Evolutionary conservation across 768 basidiomycete species (phyloP).

Genomic region (Phlebiopsis flavidoalba): DNA sequence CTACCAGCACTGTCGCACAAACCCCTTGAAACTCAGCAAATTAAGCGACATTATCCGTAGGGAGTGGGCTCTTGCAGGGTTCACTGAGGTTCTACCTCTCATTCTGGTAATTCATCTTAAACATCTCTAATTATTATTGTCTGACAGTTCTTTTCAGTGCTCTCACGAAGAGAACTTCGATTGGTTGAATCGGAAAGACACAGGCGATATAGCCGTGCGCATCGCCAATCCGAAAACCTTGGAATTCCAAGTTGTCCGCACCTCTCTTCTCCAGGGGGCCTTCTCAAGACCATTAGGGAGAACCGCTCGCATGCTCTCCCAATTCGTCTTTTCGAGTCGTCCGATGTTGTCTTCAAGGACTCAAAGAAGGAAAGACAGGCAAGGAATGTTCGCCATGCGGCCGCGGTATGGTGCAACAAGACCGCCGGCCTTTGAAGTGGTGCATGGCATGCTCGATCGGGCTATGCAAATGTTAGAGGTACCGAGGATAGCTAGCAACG

Average conservation of each 20-base stretch:
- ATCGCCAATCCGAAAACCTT: slow-evolving; percentile 97
- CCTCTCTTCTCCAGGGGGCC: slow-evolving; percentile 94
- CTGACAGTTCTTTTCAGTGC: slow-evolving; percentile 50
- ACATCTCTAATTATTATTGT: not conserved
- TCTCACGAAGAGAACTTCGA: slow-evolving; percentile 98
- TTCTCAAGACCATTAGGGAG: slow-evolving; percentile 95
- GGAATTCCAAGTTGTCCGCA: slow-evolving; percentile 97
- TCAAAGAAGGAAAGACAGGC: slow-evolving; percentile 69
- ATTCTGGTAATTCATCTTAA: slow-evolving; percentile 63
- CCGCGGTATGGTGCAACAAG: slow-evolving; percentile 94
- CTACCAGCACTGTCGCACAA: slow-evolving; percentile 93
- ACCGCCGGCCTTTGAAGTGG: slow-evolving; percentile 95
- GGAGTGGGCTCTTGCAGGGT: slow-evolving; percentile 94
- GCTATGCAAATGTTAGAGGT: slow-evolving; percentile 96
- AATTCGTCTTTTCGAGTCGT: slow-evolving; percentile 89
- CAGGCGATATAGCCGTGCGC: slow-evolving; percentile 75
- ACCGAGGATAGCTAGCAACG: slow-evolving; percentile 60
- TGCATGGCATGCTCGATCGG: slow-evolving; percentile 91
- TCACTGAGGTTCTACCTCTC: slow-evolving; percentile 92
- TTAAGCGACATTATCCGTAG: slow-evolving; percentile 81
- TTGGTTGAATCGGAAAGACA: slow-evolving; percentile 84
- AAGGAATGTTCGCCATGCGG: slow-evolving; percentile 83
- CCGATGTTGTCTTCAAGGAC: slow-evolving; percentile 93
- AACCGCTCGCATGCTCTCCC: slow-evolving; percentile 92
- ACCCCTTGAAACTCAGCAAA: slow-evolving; percentile 75